phyloP scores from a whole-genome alignment of 2,329 filamentous ascomycete genomes.

The Aspergillus spinulosporus region DNA sequence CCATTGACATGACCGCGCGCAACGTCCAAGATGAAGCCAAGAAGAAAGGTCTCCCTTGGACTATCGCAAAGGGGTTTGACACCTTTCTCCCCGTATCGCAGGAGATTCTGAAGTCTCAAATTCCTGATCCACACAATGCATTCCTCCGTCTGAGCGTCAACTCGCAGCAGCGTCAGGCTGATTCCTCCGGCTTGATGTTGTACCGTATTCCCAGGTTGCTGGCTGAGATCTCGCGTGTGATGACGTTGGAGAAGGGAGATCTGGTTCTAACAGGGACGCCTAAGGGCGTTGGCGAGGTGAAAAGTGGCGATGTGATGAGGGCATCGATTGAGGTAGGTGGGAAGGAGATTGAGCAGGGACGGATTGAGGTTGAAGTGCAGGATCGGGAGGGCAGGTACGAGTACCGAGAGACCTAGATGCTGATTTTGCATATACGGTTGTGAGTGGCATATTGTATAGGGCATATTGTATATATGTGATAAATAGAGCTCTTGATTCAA shows the following conservation, averaged over 20 bases:
- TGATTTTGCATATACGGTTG: constrained; percentile 3
- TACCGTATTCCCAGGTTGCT: constrained; percentile 85
- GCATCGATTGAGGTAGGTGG: constrained; percentile 78
- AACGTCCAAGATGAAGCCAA: constrained; percentile 97
- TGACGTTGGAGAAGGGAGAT: constrained; percentile 90
- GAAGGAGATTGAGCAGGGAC: constrained; percentile 79
- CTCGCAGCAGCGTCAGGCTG: constrained; percentile 72
- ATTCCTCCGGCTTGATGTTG: constrained; percentile 89
- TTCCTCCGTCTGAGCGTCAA: constrained; percentile 87
- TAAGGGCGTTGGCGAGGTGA: constrained; percentile 87
- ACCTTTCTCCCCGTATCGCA: constrained; percentile 89
- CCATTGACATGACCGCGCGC: constrained; percentile 96
- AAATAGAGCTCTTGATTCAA: neutral
- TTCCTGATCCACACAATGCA: constrained; percentile 83
- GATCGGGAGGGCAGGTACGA: constrained; percentile 75
- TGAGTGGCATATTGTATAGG: constrained; percentile 1
- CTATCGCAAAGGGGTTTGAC: constrained; percentile 95
- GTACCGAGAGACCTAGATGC: constrained; percentile 66
- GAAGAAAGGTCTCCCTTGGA: constrained; percentile 96
- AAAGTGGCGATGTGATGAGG: constrained; percentile 81
- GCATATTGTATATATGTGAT: neutral
- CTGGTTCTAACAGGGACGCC: constrained; percentile 93
- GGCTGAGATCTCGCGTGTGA: constrained; percentile 89
- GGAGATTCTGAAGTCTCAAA: constrained; percentile 74
- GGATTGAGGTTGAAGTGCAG: constrained; percentile 78